Evolutionary conservation across 805 yeast species (phyloP), one percentile per base, ranked within the genome.

Genomic region (Torulaspora microellipsoides): DNA sequence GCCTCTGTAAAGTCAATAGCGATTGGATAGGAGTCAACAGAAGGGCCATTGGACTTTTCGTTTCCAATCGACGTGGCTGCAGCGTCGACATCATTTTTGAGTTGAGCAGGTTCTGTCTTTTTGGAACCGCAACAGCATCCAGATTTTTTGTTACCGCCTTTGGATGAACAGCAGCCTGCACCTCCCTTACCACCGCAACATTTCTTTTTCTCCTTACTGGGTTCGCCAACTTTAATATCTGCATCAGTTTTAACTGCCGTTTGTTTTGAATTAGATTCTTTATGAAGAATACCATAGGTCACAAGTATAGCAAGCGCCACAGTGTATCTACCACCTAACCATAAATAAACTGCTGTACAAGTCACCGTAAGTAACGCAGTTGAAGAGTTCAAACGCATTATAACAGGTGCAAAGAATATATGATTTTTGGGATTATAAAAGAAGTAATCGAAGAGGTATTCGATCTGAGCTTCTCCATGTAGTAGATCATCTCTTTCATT

Each of bases 1-100:
- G 68, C 58, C 12, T 62, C 52, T 0, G 75, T 71, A 51, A 70
- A 71, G 49, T 71, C 75, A 42, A 70, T 60, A 10, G 68, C 67
- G 4, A 65, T 40, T 6, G 51, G 48, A 20, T 40, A 27, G 13
- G 41, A 36, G 13, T 47, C 55, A 7, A 14, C 14, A 7, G 53
- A 4, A 20, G 25, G 2, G 15, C 3, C 33, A 15, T 5, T 28
- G 3, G 15, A 4, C 15, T 34, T 30, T 4, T 23, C 12, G 4
- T 15, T 17, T 6, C n/a, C 60, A 34, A 35, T 30, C 20, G 31
- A 11, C 17, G 40, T 25, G 44, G 48, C 36, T 49, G 52, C 28
- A 52, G 57, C 50, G 43, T 52, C 39, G 46, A 42, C 42, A 46
- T 50, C 34, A 49, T 40, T 54, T 46, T 56, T 25, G 33, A 50